These are phyloP conservation scores for Staphylotrichum tortipilum DNA, from an alignment of 495 filamentous ascomycete species.

Conservation along the genomic window DNA sequence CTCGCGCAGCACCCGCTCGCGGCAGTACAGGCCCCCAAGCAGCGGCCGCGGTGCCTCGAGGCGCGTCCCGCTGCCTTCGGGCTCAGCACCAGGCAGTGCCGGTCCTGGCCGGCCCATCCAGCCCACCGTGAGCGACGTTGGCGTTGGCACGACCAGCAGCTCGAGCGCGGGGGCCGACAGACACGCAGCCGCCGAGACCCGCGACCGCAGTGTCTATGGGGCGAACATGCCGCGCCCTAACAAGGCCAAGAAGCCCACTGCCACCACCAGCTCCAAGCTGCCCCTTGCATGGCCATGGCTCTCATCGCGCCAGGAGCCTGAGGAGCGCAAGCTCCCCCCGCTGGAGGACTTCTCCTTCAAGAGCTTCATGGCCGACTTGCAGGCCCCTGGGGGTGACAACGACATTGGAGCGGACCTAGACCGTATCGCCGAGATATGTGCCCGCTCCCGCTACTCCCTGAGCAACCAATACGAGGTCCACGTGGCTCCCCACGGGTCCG, in stretches of 20 bases:
- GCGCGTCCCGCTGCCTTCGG: constrained; percentile 18
- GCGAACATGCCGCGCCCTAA: constrained; percentile 24
- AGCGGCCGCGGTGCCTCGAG: constrained; percentile 21
- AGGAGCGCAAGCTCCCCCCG: constrained; percentile 36
- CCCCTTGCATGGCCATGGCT: constrained; percentile 20
- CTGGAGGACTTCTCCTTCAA: constrained; percentile 52
- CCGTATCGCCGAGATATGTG: constrained; percentile 51
- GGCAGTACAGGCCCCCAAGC: constrained; percentile 18
- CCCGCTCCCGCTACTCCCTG: constrained; percentile 44
- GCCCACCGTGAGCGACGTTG: constrained; percentile 18
- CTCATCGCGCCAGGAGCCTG: constrained; percentile 12
- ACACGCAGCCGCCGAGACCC: neutral
- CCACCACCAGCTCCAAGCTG: constrained; percentile 12
- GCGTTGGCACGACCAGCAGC: constrained; percentile 11
- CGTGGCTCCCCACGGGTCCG: constrained; percentile 45
- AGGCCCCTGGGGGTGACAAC: constrained; percentile 18
- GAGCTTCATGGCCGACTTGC: constrained; percentile 45
- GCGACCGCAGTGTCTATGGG: constrained; percentile 3
- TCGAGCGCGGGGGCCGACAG: neutral
- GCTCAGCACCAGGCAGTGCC: constrained; percentile 11
- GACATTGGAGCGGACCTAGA: constrained; percentile 43
- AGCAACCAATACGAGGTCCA: constrained; percentile 55
- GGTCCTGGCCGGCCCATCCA: constrained; percentile 14
- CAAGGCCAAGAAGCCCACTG: constrained; percentile 21
- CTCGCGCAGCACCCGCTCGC: constrained; percentile 11